These are phyloP conservation scores for Naganishia randhawae DNA, from an alignment of 768 basidiomycete species.

Conservation along the genomic window DNA sequence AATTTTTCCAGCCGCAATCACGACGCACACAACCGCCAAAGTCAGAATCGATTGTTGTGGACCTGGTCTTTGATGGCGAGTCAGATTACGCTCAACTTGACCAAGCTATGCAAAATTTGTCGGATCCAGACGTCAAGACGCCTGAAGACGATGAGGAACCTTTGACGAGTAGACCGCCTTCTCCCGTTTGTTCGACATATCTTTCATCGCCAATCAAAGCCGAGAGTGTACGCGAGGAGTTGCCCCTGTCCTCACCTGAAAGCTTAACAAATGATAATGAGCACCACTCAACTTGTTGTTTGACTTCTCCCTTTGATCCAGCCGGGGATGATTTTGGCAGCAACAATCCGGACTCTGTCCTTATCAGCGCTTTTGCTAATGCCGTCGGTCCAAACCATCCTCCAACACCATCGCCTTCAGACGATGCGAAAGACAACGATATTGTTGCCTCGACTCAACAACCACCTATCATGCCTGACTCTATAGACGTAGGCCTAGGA, in stretches of 20 bases:
- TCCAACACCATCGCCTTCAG: slow-evolving; percentile 13
- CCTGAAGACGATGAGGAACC: background rate
- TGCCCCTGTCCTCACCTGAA: slow-evolving; percentile 7
- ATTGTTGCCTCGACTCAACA: background rate
- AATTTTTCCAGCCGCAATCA: slow-evolving; percentile 3
- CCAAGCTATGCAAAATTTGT: background rate
- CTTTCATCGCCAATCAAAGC: slow-evolving; percentile 7
- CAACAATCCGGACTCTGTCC: background rate
- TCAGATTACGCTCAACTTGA: background rate
- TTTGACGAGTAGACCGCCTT: background rate
- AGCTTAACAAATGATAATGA: background rate
- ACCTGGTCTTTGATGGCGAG: slow-evolving; percentile 4
- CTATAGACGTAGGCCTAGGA: background rate
- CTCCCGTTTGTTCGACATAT: slow-evolving; percentile 10
- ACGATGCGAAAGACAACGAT: background rate
- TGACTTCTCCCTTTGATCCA: slow-evolving; percentile 10
- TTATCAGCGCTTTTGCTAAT: background rate
- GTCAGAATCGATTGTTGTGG: slow-evolving; percentile 3
- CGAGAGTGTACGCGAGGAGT: slow-evolving; percentile 3
- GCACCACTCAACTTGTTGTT: background rate
- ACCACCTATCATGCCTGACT: background rate
- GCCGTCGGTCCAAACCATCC: background rate
- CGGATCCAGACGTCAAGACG: background rate
- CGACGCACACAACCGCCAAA: background rate
- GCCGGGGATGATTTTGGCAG: background rate